These are phyloP conservation scores for Heterobasidion parviporum DNA, from an alignment of 1,284 basidiomycete genomes.

Conservation along the genomic window DNA sequence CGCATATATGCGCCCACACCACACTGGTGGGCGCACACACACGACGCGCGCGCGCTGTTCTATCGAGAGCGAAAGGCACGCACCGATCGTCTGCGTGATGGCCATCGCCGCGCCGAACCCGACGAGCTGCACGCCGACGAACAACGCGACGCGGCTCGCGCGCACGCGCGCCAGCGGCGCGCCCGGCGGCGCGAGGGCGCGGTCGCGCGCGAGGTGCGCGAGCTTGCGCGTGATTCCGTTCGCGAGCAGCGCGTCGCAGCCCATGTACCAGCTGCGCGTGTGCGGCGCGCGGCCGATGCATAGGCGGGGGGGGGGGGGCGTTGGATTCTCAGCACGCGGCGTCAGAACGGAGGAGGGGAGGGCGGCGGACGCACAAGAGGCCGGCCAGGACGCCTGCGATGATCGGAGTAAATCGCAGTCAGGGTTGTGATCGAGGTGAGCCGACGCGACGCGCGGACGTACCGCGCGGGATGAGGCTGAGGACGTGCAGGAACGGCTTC, in stretches of 20 bases:
- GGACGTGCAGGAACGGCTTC: slow-evolving; percentile 74
- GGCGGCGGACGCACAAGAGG: slow-evolving; percentile 46
- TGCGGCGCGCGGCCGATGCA: not conserved
- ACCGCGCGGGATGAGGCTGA: slow-evolving; percentile 72
- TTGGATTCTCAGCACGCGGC: too few relatives aligned
- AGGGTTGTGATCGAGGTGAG: not conserved
- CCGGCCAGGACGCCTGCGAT: slow-evolving; percentile 57
- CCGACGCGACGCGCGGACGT: slow-evolving; percentile 2
- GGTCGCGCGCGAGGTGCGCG: slow-evolving; percentile 78
- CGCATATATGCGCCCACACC: too few relatives aligned
- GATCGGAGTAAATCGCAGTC: not conserved
- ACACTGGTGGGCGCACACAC: too few relatives aligned
- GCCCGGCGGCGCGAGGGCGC: slow-evolving; percentile 44
- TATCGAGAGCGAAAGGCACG: slow-evolving; percentile 12
- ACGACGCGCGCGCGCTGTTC: too few relatives aligned
- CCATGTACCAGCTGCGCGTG: slow-evolving; percentile 76
- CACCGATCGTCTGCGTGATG: slow-evolving; percentile 87
- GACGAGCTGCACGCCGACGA: slow-evolving; percentile 72
- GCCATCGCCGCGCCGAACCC: slow-evolving; percentile 90
- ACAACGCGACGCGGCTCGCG: slow-evolving; percentile 71
- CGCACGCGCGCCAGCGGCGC: slow-evolving; percentile 75
- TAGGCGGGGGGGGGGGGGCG: too few relatives aligned
- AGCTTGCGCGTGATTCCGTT: slow-evolving; percentile 86
- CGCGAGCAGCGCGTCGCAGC: slow-evolving; percentile 70
- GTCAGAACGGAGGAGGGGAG: too few relatives aligned